Evolutionary conservation across 495 filamentous ascomycete species (phyloP).

Genomic region (Hypoxylon cercidicola): DNA sequence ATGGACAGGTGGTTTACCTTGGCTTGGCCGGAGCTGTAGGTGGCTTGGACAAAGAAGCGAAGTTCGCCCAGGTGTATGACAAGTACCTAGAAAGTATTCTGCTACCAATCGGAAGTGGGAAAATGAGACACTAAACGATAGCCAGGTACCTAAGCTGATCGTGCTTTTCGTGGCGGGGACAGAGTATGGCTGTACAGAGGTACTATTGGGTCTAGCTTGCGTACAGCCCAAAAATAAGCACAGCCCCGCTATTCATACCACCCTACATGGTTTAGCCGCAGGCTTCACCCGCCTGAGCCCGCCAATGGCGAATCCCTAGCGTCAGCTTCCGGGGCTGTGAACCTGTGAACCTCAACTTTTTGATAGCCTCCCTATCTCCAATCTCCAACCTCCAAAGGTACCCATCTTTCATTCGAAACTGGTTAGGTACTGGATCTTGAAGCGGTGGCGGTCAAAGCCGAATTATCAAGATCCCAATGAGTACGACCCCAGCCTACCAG

Average conservation of each 20-base stretch:
- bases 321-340: conserved; percentile 26
- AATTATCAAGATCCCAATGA: no score
- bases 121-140: not conserved
- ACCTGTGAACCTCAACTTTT: conserved; percentile 19
- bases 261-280: conserved; percentile 20
- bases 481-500: not conserved
- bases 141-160: not conserved
- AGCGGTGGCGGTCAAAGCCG: no score
- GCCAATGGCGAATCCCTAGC: conserved; percentile 21
- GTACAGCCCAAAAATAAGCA: conserved; percentile 33
- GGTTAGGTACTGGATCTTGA: no score
- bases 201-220: not conserved
- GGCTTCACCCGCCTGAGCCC: conserved; percentile 12
- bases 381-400: no score
- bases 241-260: conserved; percentile 20
- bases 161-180: not conserved
- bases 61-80: conserved; percentile 25
- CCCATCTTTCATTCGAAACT: no score
- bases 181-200: not conserved
- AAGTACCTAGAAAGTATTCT: not conserved
- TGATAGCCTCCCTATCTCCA: not conserved
- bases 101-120: not conserved
- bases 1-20: conserved; percentile 8
- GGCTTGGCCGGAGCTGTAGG: conserved; percentile 10
- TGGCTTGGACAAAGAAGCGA: conserved; percentile 38